Base-by-base conservation (phyloP, 495 filamentous ascomycete species). In the Acidiella bohemica region DNA sequence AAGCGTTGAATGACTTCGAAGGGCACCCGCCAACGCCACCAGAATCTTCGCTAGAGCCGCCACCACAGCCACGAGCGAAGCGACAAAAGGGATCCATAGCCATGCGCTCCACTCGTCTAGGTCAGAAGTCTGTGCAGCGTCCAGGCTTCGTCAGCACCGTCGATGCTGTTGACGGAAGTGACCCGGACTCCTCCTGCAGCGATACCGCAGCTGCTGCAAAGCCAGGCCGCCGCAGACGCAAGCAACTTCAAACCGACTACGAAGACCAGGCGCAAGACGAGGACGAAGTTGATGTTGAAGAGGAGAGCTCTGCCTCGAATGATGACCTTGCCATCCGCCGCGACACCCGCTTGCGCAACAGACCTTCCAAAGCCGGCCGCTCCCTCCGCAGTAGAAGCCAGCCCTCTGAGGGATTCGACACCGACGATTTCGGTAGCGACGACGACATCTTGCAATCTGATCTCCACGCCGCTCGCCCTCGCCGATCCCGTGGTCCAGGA, bases 141-240 rank as follows among this genome's bases (percentile, higher is more conserved):
- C 13, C 49, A 14, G 55, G 49, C 22, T 54, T 55, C 19, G 46
- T 58, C 9, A 50, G 55, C 38, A 54, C 56, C 16, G 36, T 53
- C 0, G 46, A 51, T 14, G 29, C 56, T 16, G 39, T 57, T 7
- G 46, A 50, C 2, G 51, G 49, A 27, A 53, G 53, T n/a, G 49
- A 46, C 8, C 25, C 43, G 27, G 41, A 48, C 16, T 5, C 35
- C 24, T 39, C 36, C 32, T 21, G 44, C 11, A 44, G 39, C 11
- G 47, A 46, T 4, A 39, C 18, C 11, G 42, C 31, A 36, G 14
- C n/a, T n/a, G n/a, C n/a, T n/a, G n/a, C 13, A 36, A 36, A 12
- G 17, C 6, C 36, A 22, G 12, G 42, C 30, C 36, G 12, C 24
- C 2, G 4, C 14, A 9, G 30, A 14, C 42, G 32, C 26, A 20